Conservation (phyloP, 2,329 filamentous ascomycete genomes). For the Epichloe gansuensis region DNA sequence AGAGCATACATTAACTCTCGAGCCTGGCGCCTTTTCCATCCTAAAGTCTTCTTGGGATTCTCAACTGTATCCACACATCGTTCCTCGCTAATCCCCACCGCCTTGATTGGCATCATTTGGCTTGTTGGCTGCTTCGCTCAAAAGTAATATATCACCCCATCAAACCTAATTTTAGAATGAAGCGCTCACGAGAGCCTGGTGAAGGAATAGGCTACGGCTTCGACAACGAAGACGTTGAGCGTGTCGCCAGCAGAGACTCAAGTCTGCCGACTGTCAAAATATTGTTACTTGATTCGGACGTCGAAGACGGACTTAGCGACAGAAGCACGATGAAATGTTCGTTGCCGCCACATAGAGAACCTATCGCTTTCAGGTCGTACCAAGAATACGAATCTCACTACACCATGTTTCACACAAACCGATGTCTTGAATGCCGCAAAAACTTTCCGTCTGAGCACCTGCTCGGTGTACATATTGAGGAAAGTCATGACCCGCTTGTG, state of each 20-base stretch:
- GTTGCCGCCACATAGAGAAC: conserved; percentile 65
- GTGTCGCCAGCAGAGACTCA: conserved; percentile 6
- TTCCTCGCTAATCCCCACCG: not conserved
- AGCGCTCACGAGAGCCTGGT: conserved; percentile 50
- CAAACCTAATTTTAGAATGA: conserved; percentile 31
- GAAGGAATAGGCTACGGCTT: conserved; percentile 28
- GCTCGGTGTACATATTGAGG: conserved; percentile 73
- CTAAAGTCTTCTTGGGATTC: not conserved
- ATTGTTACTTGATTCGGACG: conserved; percentile 42
- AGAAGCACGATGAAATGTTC: conserved; percentile 59
- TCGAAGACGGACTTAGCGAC: conserved; percentile 20
- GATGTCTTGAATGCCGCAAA: conserved; percentile 71
- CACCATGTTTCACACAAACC: conserved; percentile 64
- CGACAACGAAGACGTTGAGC: conserved; percentile 6
- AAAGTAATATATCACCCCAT: conserved; percentile 7
- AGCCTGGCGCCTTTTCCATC: not conserved
- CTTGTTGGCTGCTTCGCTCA: not conserved
- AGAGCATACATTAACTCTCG: not conserved
- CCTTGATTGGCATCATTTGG: not conserved
- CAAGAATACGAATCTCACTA: conserved; percentile 84
- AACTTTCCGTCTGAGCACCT: conserved; percentile 83
- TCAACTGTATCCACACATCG: not conserved
- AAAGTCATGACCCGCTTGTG: conserved; percentile 76
- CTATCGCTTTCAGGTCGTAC: conserved; percentile 60
- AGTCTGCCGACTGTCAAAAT: conserved; percentile 37